Evolutionary conservation across 2,329 filamentous ascomycete species (phyloP).

Genomic region (Xylariaceae sp.): DNA sequence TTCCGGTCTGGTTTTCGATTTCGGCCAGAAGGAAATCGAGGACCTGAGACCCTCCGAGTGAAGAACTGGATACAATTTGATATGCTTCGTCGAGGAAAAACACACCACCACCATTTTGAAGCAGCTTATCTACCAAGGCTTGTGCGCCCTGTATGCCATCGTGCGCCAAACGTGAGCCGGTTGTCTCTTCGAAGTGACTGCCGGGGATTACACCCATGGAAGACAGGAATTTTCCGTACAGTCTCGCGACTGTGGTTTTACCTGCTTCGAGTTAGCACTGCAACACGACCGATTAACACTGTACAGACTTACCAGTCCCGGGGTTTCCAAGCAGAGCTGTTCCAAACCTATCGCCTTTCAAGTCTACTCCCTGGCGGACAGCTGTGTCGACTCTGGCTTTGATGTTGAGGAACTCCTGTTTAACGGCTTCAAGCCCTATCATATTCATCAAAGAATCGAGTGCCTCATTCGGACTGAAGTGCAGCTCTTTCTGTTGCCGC

Average conservation of each 20-base stretch:
- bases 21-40: conserved; percentile 68
- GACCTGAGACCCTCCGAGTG: conserved; percentile 40
- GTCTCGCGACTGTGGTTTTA: conserved; percentile 70
- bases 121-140: conserved; percentile 4
- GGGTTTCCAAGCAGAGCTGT: conserved; percentile 55
- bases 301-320: conserved; percentile 46
- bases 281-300: neutral
- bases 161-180: conserved; percentile 61
- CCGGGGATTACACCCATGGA: conserved; percentile 60
- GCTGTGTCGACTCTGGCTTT: conserved; percentile 51
- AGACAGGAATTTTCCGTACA: conserved; percentile 62
- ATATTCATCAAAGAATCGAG: conserved; percentile 54
- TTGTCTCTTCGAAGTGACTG: conserved; percentile 57
- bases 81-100: conserved; percentile 79
- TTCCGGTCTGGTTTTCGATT: conserved; percentile 65
- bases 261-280: conserved; percentile 34
- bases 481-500: conserved; percentile 6
- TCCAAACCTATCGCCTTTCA: conserved; percentile 42
- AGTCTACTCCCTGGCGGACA: conserved; percentile 43
- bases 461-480: conserved; percentile 25
- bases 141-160: conserved; percentile 44
- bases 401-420: conserved; percentile 49
- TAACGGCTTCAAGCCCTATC: conserved; percentile 57
- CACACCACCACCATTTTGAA: conserved; percentile 53
- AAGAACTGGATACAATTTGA: conserved; percentile 51